Percentiles rank a stretch among this genome's conserved stretches.
Evolutionary conservation across 441 rosid species (phyloP).

Genomic region (Daphne laureola): DNA sequence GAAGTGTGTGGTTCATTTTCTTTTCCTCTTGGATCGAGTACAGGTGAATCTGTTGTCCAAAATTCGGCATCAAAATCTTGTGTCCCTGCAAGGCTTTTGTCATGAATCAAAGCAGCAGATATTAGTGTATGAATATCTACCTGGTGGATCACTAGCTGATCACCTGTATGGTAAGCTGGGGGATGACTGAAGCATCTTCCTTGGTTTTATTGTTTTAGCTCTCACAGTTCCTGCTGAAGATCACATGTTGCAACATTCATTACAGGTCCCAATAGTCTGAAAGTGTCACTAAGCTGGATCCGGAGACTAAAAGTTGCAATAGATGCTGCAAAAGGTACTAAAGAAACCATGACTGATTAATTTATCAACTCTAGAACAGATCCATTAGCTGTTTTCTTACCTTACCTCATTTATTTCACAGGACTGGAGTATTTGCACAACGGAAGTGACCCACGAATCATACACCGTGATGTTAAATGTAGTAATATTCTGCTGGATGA

Average conservation of each 20-base stretch:
- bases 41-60: constrained; percentile 77
- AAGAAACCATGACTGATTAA: not conserved
- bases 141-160: constrained; percentile 82
- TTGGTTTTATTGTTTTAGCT: not conserved
- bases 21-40: constrained; percentile 4
- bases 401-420: constrained; percentile 18
- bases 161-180: constrained; percentile 62
- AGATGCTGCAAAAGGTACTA: constrained; percentile 86
- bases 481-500: constrained; percentile 76
- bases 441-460: constrained; percentile 77
- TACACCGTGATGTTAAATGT: constrained; percentile 87
- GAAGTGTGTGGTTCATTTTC: not conserved
- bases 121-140: constrained; percentile 80
- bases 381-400: not conserved
- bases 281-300: constrained; percentile 71
- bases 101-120: constrained; percentile 74
- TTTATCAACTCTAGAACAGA: not conserved
- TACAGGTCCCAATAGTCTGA: constrained; percentile 52
- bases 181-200: not conserved
- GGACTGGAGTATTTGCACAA: constrained; percentile 94
- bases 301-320: constrained; percentile 80
- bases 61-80: constrained; percentile 84
- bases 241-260: not conserved
- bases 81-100: constrained; percentile 82
- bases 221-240: not conserved